Conservation (phyloP, 2,329 filamentous ascomycete species). For the Trichoderma guizhouense region DNA sequence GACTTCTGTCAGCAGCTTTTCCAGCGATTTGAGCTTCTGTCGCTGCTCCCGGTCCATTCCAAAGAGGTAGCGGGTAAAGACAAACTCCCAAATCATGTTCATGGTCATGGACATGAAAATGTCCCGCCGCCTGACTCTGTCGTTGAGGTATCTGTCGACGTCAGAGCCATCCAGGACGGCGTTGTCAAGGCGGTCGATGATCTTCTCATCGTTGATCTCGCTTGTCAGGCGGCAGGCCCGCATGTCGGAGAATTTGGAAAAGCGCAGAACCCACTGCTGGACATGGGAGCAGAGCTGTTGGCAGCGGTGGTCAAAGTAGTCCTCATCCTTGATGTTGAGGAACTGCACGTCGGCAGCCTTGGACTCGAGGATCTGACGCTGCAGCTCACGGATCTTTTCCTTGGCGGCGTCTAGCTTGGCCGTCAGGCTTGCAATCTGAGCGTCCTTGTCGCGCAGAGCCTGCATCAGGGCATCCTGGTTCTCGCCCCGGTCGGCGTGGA, state of each 20-base stretch:
- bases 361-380: constrained; percentile 53
- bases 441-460: constrained; percentile 75
- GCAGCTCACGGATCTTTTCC: constrained; percentile 53
- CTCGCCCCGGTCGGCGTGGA: constrained; percentile 64
- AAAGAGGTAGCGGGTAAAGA: constrained; percentile 96
- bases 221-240: constrained; percentile 77
- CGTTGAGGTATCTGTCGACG: constrained; percentile 80
- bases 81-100: constrained; percentile 99
- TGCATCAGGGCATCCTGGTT: constrained; percentile 59
- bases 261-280: constrained; percentile 95
- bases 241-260: constrained; percentile 96
- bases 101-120: constrained; percentile 99
- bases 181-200: constrained; percentile 91
- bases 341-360: constrained; percentile 67
- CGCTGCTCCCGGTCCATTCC: constrained; percentile 98
- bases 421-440: constrained; percentile 74
- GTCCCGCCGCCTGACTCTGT: constrained; percentile 84
- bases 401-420: constrained; percentile 73
- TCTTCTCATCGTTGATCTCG: constrained; percentile 87
- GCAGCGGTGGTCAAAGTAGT: constrained; percentile 92
- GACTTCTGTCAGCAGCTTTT: constrained; percentile 86
- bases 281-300: constrained; percentile 94
- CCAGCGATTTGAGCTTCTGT: constrained; percentile 93
- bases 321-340: constrained; percentile 78
- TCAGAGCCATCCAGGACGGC: constrained; percentile 91